Base-by-base conservation (phyloP, 441 rosid genomes). In the Populus trichocarpa region DNA sequence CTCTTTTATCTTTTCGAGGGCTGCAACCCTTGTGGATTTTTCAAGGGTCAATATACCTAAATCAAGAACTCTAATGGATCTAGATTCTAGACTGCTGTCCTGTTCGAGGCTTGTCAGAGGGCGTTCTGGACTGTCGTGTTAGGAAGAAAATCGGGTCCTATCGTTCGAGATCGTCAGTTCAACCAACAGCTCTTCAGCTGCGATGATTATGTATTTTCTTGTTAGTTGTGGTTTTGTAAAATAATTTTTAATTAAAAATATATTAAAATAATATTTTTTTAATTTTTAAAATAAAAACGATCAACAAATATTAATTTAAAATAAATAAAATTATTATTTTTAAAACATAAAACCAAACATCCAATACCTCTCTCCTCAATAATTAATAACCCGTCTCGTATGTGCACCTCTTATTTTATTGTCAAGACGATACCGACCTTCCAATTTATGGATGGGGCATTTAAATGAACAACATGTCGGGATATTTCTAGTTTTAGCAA, bases 151-250 rank as follows among this genome's bases (percentile, higher is more conserved):
- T 36, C 40, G 40, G 40, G 0, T 36, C 10, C 9, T 2, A 8
- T 57, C 63, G 63, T 57, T 20, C 72, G 22, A 71, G 70, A 80
- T 76, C 78, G 67, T 67, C 67, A 70, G 36, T 66, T 72, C 57
- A 71, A 76, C 9, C 71, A 73, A 67, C 83, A 72, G 66, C 75
- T 77, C 32, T 66, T 74, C 82, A 33, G 63, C 71, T 67, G 73
- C 82, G n/a, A 30, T 63, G 38, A 28, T 32, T 32, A 32, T 1
- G 33, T 32, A 32, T 32, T 32, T 32, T 26, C 26, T 26, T 26
- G 26, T 26, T 26, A 26, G 26, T 28, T 28, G 30, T 28, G 2
- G 30, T 28, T 28, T 28, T 2, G 2, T 0, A 28, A 28, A 28
- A 28, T 28, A 28, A 28, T 28, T 28, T 26, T 28, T 28, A 28